These are phyloP conservation scores for Quercus berberidifolia DNA, from an alignment of 306 rosid species.

Conservation along the genomic window DNA sequence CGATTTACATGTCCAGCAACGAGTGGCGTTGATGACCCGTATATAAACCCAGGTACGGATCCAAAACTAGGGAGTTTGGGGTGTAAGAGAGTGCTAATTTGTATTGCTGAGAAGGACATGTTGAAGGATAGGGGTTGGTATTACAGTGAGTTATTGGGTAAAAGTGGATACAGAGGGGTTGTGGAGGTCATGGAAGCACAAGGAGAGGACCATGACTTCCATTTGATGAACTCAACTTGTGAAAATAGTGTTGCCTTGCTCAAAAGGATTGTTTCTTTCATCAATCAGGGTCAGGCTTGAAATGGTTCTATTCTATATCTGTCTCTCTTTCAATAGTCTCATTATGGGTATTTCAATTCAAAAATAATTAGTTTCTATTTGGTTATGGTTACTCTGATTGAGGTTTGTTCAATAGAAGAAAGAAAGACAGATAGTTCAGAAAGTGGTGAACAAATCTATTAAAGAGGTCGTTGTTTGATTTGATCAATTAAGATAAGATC, in stretches of 20 bases:
- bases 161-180: conserved; percentile 47
- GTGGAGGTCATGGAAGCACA: conserved; percentile 41
- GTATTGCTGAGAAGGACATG: conserved; percentile 60
- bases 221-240: conserved; percentile 36
- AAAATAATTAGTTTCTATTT: too few species aligned
- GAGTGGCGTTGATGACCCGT: conserved; percentile 53
- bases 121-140: conserved; percentile 43
- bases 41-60: conserved; percentile 56
- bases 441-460: too few species aligned
- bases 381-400: too few species aligned
- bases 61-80: conserved; percentile 44
- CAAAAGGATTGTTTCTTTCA: conserved; percentile 28
- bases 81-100: conserved; percentile 49
- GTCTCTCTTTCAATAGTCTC: too few species aligned
- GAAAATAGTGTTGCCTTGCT: conserved; percentile 37
- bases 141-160: conserved; percentile 42
- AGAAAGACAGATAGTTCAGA: too few species aligned
- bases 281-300: conserved; percentile 16
- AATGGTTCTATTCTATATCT: too few species aligned
- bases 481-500: too few species aligned
- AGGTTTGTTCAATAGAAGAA: too few species aligned
- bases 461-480: too few species aligned
- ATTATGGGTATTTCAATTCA: too few species aligned
- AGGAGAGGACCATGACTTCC: conserved; percentile 58
- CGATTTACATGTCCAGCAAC: conserved; percentile 35